These are phyloP conservation scores for Beta corolliflora DNA, from an alignment of 179 eudicot species.

Conservation along the genomic window DNA sequence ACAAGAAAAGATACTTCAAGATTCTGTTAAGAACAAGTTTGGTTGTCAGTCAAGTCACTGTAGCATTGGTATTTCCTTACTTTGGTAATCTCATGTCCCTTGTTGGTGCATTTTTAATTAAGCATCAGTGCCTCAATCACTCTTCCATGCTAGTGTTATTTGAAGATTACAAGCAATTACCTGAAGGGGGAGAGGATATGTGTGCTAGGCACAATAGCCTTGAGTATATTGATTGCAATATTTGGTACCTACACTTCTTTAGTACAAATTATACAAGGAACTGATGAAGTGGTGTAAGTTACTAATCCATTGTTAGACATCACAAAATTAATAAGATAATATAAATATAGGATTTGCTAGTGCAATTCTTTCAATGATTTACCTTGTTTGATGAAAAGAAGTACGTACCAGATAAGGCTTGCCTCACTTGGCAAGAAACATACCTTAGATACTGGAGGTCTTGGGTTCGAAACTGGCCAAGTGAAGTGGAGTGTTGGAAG, in stretches of 20 bases:
- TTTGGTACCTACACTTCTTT: conserved; percentile 61
- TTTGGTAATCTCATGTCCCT: conserved; percentile 76
- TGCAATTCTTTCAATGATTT: background rate
- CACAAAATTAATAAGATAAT: too few relatives aligned
- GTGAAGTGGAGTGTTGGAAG: too few relatives aligned
- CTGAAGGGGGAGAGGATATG: conserved; percentile 34
- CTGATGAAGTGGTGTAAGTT: conserved; percentile 5
- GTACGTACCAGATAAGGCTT: too few relatives aligned
- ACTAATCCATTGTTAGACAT: background rate
- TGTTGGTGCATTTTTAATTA: conserved; percentile 79
- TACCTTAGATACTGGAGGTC: too few relatives aligned
- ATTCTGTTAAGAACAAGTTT: conserved; percentile 48
- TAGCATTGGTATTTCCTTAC: conserved; percentile 65
- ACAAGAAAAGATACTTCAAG: conserved; percentile 35
- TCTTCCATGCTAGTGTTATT: conserved; percentile 69
- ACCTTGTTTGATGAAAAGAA: too few relatives aligned
- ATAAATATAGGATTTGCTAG: too few relatives aligned
- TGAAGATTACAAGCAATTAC: conserved; percentile 58
- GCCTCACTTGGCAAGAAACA: too few relatives aligned
- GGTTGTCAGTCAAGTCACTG: conserved; percentile 55
- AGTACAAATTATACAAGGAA: conserved; percentile 36
- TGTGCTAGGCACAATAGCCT: conserved; percentile 34
- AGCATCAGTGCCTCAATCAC: conserved; percentile 62
- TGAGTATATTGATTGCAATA: conserved; percentile 45
- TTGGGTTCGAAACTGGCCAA: too few relatives aligned